These are phyloP conservation scores for Hypoxylon crocopeplum DNA, from an alignment of 495 filamentous ascomycete genomes.

Conservation along the genomic window DNA sequence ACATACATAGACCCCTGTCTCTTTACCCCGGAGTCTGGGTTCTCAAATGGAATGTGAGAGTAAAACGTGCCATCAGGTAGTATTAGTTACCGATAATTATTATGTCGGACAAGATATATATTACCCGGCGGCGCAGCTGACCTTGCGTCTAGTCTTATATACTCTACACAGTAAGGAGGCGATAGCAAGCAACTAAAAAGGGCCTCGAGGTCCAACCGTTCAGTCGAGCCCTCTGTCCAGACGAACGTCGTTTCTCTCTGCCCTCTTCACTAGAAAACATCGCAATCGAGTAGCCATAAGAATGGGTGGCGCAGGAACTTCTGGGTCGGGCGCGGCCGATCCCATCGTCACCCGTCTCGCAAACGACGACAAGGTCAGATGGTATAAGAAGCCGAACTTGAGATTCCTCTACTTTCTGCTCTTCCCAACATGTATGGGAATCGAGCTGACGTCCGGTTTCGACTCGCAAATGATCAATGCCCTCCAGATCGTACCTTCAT, in stretches of 20 bases:
- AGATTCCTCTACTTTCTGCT: slow-evolving; percentile 67
- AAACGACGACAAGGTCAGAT: slow-evolving; percentile 57
- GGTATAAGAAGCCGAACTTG: slow-evolving; percentile 71
- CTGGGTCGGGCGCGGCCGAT: slow-evolving; percentile 41
- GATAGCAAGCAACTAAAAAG: slow-evolving; percentile 5
- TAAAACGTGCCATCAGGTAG: slow-evolving; percentile 10
- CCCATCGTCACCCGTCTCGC: slow-evolving; percentile 54
- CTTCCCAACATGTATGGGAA: slow-evolving; percentile 68
- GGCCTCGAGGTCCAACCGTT: not conserved
- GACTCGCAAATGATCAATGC: slow-evolving; percentile 71
- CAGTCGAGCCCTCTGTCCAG: not conserved
- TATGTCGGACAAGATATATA: slow-evolving; percentile 10
- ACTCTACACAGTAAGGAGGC: not conserved
- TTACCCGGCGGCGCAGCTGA: slow-evolving; percentile 5
- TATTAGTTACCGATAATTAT: not conserved
- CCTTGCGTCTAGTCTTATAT: not conserved
- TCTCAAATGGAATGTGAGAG: not conserved
- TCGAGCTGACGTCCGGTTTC: slow-evolving; percentile 72
- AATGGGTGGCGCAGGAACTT: slow-evolving; percentile 30
- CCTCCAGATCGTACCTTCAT: slow-evolving; percentile 64
- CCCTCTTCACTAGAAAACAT: not conserved
- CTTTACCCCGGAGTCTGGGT: slow-evolving; percentile 25
- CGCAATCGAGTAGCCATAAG: not conserved
- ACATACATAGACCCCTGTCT: slow-evolving; percentile 6
- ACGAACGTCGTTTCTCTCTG: not conserved